phyloP scores from a whole-genome alignment of 2,329 filamentous ascomycete species.

The Colletotrichum lupini region DNA sequence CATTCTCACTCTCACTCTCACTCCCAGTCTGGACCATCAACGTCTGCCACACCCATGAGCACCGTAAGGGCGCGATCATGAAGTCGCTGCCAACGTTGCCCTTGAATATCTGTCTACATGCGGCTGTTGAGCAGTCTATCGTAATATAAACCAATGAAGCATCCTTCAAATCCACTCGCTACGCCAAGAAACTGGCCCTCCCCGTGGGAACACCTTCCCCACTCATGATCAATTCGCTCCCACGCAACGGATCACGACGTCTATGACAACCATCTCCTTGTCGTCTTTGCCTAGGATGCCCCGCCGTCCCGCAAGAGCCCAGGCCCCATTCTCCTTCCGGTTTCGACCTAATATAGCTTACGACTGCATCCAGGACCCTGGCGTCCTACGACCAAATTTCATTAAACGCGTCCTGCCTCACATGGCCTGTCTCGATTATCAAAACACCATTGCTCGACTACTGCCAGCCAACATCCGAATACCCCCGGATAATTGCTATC shows the following conservation, averaged over 20 bases:
- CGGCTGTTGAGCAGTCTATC: conserved; percentile 24
- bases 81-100: neutral
- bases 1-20: conserved; percentile 50
- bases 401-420: conserved; percentile 9
- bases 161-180: conserved; percentile 29
- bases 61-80: conserved; percentile 50
- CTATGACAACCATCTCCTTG: conserved; percentile 36
- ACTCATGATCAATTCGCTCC: conserved; percentile 35
- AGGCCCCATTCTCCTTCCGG: conserved; percentile 26
- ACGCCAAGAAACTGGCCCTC: conserved; percentile 13
- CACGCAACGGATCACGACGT: conserved; percentile 38
- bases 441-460: neutral
- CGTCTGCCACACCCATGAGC: conserved; percentile 46
- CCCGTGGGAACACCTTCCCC: conserved; percentile 15
- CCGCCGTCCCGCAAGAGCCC: conserved; percentile 11
- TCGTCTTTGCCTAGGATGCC: conserved; percentile 27
- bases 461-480: neutral
- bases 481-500: neutral
- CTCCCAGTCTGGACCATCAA: conserved; percentile 47
- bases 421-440: conserved; percentile 5
- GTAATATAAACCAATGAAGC: conserved; percentile 30
- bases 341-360: conserved; percentile 27
- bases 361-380: conserved; percentile 32
- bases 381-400: conserved; percentile 30
- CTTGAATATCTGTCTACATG: conserved; percentile 17